phyloP scores from a whole-genome alignment of 805 yeast genomes.

The Starmerella scarabaei region DNA sequence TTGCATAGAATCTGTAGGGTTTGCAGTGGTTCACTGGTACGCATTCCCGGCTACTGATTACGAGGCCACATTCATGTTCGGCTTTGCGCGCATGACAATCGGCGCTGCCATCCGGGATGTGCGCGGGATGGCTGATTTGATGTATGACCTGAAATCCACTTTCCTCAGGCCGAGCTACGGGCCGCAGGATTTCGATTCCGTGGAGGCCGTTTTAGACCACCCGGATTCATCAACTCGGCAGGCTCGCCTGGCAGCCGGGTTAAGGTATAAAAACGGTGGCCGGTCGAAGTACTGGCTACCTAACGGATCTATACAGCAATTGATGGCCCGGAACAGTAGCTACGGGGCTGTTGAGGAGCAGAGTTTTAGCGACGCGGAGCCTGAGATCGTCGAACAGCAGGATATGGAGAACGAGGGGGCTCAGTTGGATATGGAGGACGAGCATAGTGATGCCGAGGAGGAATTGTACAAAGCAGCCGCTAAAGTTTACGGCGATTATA shows the following conservation, averaged over 20 bases:
- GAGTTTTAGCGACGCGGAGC: not conserved
- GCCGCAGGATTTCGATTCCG: constrained; percentile 71
- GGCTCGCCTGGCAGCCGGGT: constrained; percentile 68
- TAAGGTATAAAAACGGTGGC: constrained; percentile 70
- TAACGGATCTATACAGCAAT: constrained; percentile 5
- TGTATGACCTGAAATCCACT: constrained; percentile 61
- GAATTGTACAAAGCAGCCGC: constrained; percentile 26
- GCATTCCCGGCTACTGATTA: constrained; percentile 75
- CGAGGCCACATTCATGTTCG: constrained; percentile 46
- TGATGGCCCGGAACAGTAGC: not conserved
- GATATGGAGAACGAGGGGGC: not conserved
- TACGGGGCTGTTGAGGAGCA: not conserved
- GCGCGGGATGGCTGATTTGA: constrained; percentile 61
- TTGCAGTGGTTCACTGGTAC: constrained; percentile 77
- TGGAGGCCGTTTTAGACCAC: constrained; percentile 49
- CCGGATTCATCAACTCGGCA: constrained; percentile 51
- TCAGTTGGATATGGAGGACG: constrained; percentile 11
- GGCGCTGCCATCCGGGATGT: constrained; percentile 61
- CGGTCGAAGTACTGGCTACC: constrained; percentile 72
- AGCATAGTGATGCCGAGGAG: constrained; percentile 25
- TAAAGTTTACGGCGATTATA: constrained; percentile 31
- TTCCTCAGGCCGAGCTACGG: constrained; percentile 62
- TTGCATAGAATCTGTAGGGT: constrained; percentile 71
- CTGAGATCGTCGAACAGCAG: no score
- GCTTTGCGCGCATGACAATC: constrained; percentile 52